Evolutionary conservation across 768 basidiomycete genomes (phyloP).

Genomic region (Trametes sanguinea): DNA sequence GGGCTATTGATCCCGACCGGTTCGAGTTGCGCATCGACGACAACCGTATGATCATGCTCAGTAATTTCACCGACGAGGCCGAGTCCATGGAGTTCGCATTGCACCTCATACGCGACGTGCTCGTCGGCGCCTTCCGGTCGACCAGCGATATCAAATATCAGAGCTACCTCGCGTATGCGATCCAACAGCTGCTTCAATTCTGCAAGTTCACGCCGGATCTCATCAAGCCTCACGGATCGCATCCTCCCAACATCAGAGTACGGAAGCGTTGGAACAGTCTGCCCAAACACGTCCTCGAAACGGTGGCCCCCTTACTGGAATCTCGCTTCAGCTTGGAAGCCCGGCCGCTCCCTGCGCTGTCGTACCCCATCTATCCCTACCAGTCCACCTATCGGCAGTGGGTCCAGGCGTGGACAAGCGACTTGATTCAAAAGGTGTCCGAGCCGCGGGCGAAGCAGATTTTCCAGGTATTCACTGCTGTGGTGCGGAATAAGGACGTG

Average conservation of each 20-base stretch:
- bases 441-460: conserved; percentile 61
- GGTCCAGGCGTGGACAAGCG: conserved; percentile 86
- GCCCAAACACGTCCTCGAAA: conserved; percentile 83
- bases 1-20: conserved; percentile 94
- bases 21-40: conserved; percentile 66
- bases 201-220: conserved; percentile 85
- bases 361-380: conserved; percentile 74
- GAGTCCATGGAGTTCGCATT: conserved; percentile 81
- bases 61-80: conserved; percentile 77
- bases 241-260: conserved; percentile 60
- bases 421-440: conserved; percentile 71
- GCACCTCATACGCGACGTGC: conserved; percentile 81
- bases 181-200: conserved; percentile 87
- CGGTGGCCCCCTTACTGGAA: conserved; percentile 80
- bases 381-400: conserved; percentile 91
- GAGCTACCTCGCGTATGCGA: conserved; percentile 82
- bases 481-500: conserved; percentile 86
- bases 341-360: conserved; percentile 11
- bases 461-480: conserved; percentile 77
- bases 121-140: conserved; percentile 88
- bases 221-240: conserved; percentile 51
- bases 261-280: conserved; percentile 78
- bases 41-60: conserved; percentile 67
- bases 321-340: conserved; percentile 51
- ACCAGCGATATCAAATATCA: conserved; percentile 95